A percentile compares a stretch with the other conserved stretches of the same genome.
Evolutionary conservation across 73 alveolate species (phyloP).

Genomic region (Paramecium octaurelia): DNA sequence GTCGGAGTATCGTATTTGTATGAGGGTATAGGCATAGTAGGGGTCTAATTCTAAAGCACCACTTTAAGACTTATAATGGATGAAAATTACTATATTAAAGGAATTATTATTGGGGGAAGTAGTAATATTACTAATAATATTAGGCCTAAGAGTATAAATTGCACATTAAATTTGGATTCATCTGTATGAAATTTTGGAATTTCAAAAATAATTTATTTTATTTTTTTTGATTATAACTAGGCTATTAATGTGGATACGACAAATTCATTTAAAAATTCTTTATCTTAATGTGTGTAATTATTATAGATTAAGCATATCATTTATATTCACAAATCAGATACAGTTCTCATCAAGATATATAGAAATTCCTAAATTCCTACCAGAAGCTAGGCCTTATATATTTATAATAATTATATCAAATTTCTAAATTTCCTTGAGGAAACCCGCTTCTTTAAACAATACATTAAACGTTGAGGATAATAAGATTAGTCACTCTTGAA

Average conservation of each 20-base stretch:
- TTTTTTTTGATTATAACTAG: background rate
- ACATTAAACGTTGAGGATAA: background rate
- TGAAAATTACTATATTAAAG: background rate
- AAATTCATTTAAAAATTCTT: background rate
- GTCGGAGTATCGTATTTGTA: background rate
- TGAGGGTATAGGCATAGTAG: background rate
- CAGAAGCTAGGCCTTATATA: background rate
- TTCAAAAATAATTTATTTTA: background rate
- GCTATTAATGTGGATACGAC: background rate
- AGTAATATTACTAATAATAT: background rate
- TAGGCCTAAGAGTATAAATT: background rate
- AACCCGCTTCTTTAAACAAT: background rate
- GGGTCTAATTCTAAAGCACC: background rate
- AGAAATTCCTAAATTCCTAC: background rate
- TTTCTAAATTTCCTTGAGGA: background rate
- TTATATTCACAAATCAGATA: background rate
- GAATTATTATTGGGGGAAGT: background rate
- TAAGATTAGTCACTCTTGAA: background rate
- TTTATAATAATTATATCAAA: background rate
- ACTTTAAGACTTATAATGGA: background rate
- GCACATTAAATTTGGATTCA: background rate
- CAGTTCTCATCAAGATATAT: background rate
- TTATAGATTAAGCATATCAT: background rate
- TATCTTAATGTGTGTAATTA: background rate
- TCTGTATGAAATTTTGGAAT: background rate